phyloP scores from a whole-genome alignment of 129 eudicot species.

The Lactuca saligna region DNA sequence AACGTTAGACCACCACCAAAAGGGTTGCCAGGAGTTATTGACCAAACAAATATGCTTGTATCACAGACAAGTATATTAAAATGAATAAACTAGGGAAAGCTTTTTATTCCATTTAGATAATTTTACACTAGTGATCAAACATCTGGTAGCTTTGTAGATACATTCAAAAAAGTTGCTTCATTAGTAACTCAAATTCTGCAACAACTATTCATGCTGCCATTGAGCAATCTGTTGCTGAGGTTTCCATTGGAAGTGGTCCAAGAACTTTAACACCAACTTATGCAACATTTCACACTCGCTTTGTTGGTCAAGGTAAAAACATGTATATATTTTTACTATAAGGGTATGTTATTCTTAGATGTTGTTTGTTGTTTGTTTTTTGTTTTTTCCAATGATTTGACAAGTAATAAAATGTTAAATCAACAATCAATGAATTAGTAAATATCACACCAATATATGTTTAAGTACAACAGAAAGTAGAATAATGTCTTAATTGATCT shows the following conservation, averaged over 20 bases:
- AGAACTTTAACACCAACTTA: conserved; percentile 36
- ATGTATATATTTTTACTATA: conserved; percentile 34
- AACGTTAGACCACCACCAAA: conserved; percentile 35
- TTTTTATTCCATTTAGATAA: too few species aligned
- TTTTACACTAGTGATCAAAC: too few species aligned
- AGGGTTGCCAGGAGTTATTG: conserved; percentile 80
- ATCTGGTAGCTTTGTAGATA: conserved; percentile 42
- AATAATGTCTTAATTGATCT: conserved; percentile 3
- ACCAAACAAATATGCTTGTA: conserved; percentile 86
- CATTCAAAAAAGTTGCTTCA: conserved; percentile 62
- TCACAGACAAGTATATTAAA: conserved; percentile 67
- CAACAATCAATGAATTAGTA: background rate
- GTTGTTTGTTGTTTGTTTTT: too few species aligned
- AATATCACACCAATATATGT: background rate
- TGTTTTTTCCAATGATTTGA: too few species aligned
- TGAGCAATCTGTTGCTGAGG: conserved; percentile 48
- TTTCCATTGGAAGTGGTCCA: conserved; percentile 28
- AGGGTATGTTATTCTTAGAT: too few species aligned
- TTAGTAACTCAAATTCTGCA: conserved; percentile 37
- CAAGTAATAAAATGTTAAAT: background rate
- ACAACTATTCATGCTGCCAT: conserved; percentile 29
- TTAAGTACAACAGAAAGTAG: conserved; percentile 1
- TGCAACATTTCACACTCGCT: conserved; percentile 67
- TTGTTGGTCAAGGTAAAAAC: conserved; percentile 73
- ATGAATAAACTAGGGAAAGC: background rate